These are phyloP conservation scores for Sugiyamaella xylanicola DNA, from an alignment of 1,139 yeast species.

Conservation along the genomic window DNA sequence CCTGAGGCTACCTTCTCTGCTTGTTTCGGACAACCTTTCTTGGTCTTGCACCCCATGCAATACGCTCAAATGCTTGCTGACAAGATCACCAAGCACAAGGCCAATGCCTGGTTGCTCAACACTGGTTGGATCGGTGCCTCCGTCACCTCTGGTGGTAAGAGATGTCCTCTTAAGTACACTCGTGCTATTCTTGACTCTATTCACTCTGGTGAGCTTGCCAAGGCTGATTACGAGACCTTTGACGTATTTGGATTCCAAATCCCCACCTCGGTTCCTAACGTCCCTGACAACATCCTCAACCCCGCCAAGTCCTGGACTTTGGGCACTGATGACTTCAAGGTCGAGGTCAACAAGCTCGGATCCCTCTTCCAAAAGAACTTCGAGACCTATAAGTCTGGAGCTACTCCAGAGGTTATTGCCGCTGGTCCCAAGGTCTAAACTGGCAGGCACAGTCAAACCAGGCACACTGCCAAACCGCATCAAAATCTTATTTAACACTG, in stretches of 20 bases:
- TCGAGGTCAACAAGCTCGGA: conserved; percentile 76
- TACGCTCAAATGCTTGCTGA: conserved; percentile 96
- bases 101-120: conserved; percentile 94
- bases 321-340: conserved; percentile 65
- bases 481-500: neutral
- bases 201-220: conserved; percentile 84
- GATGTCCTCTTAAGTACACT: conserved; percentile 97
- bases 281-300: conserved; percentile 82
- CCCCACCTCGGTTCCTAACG: conserved; percentile 80
- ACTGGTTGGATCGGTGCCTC: conserved; percentile 99
- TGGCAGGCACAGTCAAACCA: neutral
- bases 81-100: conserved; percentile 85
- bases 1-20: conserved; percentile 98
- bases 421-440: conserved; percentile 71
- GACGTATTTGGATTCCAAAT: conserved; percentile 86
- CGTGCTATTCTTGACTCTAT: conserved; percentile 95
- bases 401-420: conserved; percentile 83
- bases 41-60: conserved; percentile 97
- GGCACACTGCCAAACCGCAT: neutral
- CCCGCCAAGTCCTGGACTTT: conserved; percentile 85
- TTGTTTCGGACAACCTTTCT: conserved; percentile 98
- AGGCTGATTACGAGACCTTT: conserved; percentile 79
- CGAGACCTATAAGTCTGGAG: conserved; percentile 77
- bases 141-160: conserved; percentile 90
- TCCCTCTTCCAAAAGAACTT: conserved; percentile 82